Evolutionary conservation across 805 yeast species (phyloP).

Genomic region (Ogataea minuta): DNA sequence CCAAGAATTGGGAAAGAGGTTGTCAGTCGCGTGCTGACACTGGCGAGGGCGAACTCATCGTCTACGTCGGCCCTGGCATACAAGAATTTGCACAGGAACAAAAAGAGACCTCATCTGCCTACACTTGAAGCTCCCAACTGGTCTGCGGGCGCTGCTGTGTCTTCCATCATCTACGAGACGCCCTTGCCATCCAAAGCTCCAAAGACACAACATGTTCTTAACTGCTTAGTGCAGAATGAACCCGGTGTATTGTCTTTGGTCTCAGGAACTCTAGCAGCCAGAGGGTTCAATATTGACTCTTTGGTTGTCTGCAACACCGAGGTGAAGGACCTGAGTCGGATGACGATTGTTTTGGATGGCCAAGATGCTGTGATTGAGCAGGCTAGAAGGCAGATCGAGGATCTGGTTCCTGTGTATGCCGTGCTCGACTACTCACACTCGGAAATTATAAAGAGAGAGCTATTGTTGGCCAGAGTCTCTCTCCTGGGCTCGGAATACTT

Average conservation of each 20-base stretch:
- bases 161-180: slow-evolving; percentile 91
- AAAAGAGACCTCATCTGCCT: slow-evolving; percentile 86
- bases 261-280: slow-evolving; percentile 93
- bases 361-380: slow-evolving; percentile 96
- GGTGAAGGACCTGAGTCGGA: slow-evolving; percentile 89
- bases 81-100: slow-evolving; percentile 85
- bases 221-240: slow-evolving; percentile 97
- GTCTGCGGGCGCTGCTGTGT: slow-evolving; percentile 96
- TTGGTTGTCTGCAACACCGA: slow-evolving; percentile 96
- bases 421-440: slow-evolving; percentile 91
- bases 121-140: slow-evolving; percentile 90
- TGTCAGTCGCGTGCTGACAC: slow-evolving; percentile 14
- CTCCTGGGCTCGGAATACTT: slow-evolving; percentile 97
- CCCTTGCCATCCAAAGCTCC: slow-evolving; percentile 64
- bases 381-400: slow-evolving; percentile 97
- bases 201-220: slow-evolving; percentile 81
- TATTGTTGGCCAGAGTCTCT: slow-evolving; percentile 87
- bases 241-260: slow-evolving; percentile 95
- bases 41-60: slow-evolving; percentile 37
- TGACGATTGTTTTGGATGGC: slow-evolving; percentile 94
- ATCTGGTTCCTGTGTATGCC: slow-evolving; percentile 96
- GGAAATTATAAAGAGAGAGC: slow-evolving; percentile 87
- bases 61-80: slow-evolving; percentile 95
- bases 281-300: slow-evolving; percentile 98
- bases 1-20: slow-evolving; percentile 12